Percentiles rank a stretch among this genome's conserved stretches.
Evolutionary conservation across 2,329 filamentous ascomycete species (phyloP).

Genomic region (Epichloe gansuensis): DNA sequence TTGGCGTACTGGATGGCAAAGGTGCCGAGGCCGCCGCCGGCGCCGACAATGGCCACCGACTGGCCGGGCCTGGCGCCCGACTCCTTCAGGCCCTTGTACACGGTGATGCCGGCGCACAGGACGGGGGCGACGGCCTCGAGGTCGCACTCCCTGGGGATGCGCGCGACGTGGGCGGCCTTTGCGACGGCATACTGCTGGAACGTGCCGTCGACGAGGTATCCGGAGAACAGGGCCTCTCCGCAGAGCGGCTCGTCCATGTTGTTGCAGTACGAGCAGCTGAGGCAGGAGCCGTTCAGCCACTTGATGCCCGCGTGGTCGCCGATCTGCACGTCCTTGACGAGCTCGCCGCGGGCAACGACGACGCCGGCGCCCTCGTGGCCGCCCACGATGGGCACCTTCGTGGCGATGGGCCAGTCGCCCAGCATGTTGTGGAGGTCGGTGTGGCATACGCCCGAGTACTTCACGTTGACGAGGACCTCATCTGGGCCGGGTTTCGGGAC

Average conservation of each 20-base stretch:
- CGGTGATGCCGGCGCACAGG: conserved; percentile 74
- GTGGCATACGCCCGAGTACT: conserved; percentile 84
- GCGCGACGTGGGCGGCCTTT: conserved; percentile 74
- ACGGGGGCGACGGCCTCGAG: conserved; percentile 70
- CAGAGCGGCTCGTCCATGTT: conserved; percentile 75
- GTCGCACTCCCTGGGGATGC: conserved; percentile 62
- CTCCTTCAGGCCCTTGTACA: conserved; percentile 87
- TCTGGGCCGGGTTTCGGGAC: conserved; percentile 72
- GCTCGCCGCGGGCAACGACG: conserved; percentile 65
- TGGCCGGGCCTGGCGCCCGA: conserved; percentile 62
- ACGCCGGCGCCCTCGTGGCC: conserved; percentile 70
- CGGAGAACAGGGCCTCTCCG: conserved; percentile 59
- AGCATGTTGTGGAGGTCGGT: conserved; percentile 70
- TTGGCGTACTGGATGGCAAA: conserved; percentile 77
- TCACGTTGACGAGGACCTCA: conserved; percentile 85
- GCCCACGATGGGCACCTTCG: conserved; percentile 75
- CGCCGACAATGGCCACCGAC: conserved; percentile 72
- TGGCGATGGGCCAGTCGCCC: conserved; percentile 78
- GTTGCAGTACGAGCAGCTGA: conserved; percentile 73
- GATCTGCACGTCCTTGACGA: conserved; percentile 66
- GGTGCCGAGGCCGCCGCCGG: conserved; percentile 69
- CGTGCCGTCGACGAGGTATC: conserved; percentile 83
- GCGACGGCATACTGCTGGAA: conserved; percentile 90
- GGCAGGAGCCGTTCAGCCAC: conserved; percentile 84
- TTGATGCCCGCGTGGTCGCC: conserved; percentile 83